Evolutionary conservation across 148 eudicot species (phyloP), one percentile per base, ranked within the genome.

Genomic region (Gaultheria prostrata): DNA sequence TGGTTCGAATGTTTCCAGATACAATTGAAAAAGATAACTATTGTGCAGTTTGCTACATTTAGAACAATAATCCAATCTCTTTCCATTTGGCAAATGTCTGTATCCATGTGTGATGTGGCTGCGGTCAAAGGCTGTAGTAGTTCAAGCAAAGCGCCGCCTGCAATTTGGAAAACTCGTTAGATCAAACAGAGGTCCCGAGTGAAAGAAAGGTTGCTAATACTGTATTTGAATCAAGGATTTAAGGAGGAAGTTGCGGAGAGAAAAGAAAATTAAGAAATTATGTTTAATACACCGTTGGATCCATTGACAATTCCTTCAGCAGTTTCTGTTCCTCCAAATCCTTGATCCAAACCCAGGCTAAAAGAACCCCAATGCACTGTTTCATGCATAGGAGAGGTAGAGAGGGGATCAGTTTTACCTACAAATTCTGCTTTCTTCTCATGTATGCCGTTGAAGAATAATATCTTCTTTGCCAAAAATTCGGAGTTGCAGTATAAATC

Each of bases 121-220:
- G 46, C 49, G 1, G 14, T 72, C 11, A 0, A 15, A 35, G 49
- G 49, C 10, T 21, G 51, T 74, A 74, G 30, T 51, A 74, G 51
- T 45, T 45, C 77, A 21, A 74, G n/a, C 26, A 74, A n/a, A 45
- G 12, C 30, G 3, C 24, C 51, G 20, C 77, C 77, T 74, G 77
- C 77, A 45, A 28, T 45, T 45, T 20, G 12, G 6, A 45, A 24
- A 74, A 74, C 51, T 21, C 12, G 10, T 6, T 17, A n/a, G 69
- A 28, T 74, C 28, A 74, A n/a, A 30, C 78, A 75, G 39, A n/a
- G n/a, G n/a, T n/a, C 51, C 77, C 43, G 35, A 73, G 77, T 24
- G 77, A 73, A 39, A 73, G 50, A 73, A 39, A 73, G 77, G 20
- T 73, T 8, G 5, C 14, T 45, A 17, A 72, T 2, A 4, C 8